Evolutionary conservation across 306 rosid genomes (phyloP).

Genomic region (Quillaja saponaria): DNA sequence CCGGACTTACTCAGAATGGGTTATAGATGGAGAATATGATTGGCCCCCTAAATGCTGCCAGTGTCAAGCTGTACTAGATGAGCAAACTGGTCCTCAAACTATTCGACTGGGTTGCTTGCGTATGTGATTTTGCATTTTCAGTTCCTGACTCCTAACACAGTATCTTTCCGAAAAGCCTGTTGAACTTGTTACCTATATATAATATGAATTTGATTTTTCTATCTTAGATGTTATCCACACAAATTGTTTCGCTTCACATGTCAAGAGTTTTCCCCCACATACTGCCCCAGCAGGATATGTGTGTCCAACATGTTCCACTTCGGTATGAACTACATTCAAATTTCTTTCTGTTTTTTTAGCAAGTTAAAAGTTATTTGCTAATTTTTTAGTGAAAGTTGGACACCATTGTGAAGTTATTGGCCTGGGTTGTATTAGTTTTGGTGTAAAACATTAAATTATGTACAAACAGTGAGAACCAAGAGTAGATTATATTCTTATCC

Average conservation of each 20-base stretch:
- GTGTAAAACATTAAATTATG: conserved; percentile 4
- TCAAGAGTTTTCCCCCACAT: conserved; percentile 89
- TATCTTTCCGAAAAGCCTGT: conserved; percentile 20
- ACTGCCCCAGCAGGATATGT: conserved; percentile 98
- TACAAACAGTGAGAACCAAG: conserved; percentile 1
- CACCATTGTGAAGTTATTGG: background rate
- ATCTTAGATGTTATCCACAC: conserved; percentile 80
- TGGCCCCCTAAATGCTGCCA: conserved; percentile 96
- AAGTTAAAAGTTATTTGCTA: background rate
- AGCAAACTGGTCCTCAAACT: conserved; percentile 64
- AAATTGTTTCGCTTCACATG: conserved; percentile 82
- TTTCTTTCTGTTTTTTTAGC: conserved; percentile 20
- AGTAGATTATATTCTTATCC: background rate
- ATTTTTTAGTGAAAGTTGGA: conserved; percentile 11
- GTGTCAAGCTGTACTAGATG: conserved; percentile 73
- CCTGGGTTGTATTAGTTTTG: background rate
- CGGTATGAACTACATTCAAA: conserved; percentile 57
- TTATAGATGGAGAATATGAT: conserved; percentile 90
- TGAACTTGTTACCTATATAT: conserved; percentile 24
- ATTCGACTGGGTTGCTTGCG: conserved; percentile 98
- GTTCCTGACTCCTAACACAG: conserved; percentile 13
- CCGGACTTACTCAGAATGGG: conserved; percentile 97
- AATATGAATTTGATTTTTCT: conserved; percentile 35
- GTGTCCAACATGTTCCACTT: conserved; percentile 86
- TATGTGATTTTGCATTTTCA: conserved; percentile 53